Percentiles rank a stretch among this genome's conserved stretches.
These are phyloP conservation scores for Carallia brachiata DNA, from an alignment of 345 rosid species.

Conservation along the genomic window DNA sequence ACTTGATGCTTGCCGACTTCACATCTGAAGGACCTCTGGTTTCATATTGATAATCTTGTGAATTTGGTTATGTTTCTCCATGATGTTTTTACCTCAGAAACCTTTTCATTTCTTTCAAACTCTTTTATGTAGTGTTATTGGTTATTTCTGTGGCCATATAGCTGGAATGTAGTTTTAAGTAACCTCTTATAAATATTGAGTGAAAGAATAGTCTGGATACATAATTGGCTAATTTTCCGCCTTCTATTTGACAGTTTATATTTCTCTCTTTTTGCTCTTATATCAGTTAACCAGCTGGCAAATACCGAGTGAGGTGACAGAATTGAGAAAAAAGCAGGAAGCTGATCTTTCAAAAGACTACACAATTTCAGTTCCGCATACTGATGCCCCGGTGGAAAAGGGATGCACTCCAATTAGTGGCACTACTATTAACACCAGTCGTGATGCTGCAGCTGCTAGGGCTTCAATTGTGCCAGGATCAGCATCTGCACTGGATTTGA, in stretches of 20 bases:
- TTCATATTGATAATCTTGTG: too few species aligned
- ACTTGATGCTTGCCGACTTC: too few species aligned
- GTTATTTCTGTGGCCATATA: not conserved
- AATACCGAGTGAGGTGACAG: constrained; percentile 77
- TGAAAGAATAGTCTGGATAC: not conserved
- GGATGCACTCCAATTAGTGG: constrained; percentile 50
- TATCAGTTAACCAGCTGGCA: constrained; percentile 96
- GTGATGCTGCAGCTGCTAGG: constrained; percentile 69
- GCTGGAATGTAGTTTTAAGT: not conserved
- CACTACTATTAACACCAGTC: constrained; percentile 79
- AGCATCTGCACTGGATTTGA: constrained; percentile 82
- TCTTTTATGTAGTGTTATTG: not conserved
- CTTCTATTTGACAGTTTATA: not conserved
- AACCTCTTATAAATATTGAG: not conserved
- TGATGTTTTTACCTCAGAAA: not conserved
- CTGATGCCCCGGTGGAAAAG: constrained; percentile 49
- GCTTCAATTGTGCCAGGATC: constrained; percentile 50
- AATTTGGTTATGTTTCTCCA: not conserved
- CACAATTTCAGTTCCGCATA: constrained; percentile 31
- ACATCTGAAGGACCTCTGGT: too few species aligned
- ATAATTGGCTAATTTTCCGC: too few species aligned
- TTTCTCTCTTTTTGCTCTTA: constrained; percentile 9
- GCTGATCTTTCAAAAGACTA: constrained; percentile 45
- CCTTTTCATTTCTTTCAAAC: too few species aligned
- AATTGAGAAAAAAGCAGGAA: constrained; percentile 64